A percentile compares a stretch with the other conserved stretches of the same genome.
Conservation (phyloP, 106 monocot species). For the Dendrobium chrysotoxum region DNA sequence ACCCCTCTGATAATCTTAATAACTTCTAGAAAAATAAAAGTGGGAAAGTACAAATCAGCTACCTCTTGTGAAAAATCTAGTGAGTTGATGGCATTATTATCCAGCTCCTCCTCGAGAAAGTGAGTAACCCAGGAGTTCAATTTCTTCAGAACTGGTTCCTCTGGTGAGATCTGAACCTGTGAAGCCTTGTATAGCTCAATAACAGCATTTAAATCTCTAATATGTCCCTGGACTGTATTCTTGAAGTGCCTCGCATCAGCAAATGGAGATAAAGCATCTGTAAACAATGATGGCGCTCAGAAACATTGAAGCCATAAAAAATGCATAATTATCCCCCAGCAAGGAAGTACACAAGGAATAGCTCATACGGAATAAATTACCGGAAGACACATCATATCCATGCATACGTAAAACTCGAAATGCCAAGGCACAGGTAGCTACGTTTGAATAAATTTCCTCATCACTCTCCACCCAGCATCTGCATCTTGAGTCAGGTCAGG, state of each 20-base stretch:
- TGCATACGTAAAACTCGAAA: slow-evolving; percentile 82
- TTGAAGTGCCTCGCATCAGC: slow-evolving; percentile 29
- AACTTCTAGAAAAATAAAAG: not conserved
- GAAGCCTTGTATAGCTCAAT: slow-evolving; percentile 84
- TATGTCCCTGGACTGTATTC: slow-evolving; percentile 29
- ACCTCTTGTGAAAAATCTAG: slow-evolving; percentile 27
- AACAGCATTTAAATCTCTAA: slow-evolving; percentile 34
- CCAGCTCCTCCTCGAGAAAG: slow-evolving; percentile 37
- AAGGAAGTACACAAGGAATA: not conserved
- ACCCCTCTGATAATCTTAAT: not conserved
- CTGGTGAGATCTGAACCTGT: slow-evolving; percentile 37
- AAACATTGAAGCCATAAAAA: not conserved
- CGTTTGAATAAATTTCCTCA: slow-evolving; percentile 60
- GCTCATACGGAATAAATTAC: slow-evolving; percentile 22
- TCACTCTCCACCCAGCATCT: slow-evolving; percentile 73
- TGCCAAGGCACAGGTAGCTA: slow-evolving; percentile 62
- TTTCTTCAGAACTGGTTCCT: slow-evolving; percentile 54
- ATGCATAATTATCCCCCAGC: not conserved
- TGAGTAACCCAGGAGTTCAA: slow-evolving; percentile 42
- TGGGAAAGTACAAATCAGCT: not conserved
- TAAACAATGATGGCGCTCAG: not conserved
- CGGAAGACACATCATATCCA: slow-evolving; percentile 76
- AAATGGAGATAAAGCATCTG: slow-evolving; percentile 48
- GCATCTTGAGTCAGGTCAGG: slow-evolving; percentile 18
- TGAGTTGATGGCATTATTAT: not conserved